These are phyloP conservation scores for Daldinia loculata DNA, from an alignment of 495 filamentous ascomycete genomes.

Conservation along the genomic window DNA sequence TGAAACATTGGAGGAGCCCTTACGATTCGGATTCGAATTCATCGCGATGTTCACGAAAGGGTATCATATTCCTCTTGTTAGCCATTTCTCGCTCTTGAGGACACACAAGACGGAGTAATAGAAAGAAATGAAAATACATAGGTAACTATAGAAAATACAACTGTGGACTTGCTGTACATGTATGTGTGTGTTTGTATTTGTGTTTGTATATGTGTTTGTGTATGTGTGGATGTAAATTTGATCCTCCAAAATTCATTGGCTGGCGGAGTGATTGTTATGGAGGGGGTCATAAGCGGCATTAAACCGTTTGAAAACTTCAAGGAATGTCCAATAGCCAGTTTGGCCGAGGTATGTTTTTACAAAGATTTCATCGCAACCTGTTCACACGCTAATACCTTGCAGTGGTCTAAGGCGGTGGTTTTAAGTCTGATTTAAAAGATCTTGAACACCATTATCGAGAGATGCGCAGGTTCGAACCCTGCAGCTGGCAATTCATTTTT, in stretches of 20 bases:
- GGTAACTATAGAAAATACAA: background rate
- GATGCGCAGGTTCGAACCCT: slow-evolving; percentile 43
- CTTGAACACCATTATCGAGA: slow-evolving; percentile 44
- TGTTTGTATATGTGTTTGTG: background rate
- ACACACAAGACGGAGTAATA: background rate
- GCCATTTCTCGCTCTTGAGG: background rate
- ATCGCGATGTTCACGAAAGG: slow-evolving; percentile 5
- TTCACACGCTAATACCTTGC: slow-evolving; percentile 10
- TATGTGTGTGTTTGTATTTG: background rate
- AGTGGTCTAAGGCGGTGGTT: slow-evolving; percentile 42
- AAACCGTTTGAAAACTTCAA: slow-evolving; percentile 1
- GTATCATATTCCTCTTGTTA: background rate
- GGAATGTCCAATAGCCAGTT: slow-evolving; percentile 23
- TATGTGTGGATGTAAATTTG: background rate
- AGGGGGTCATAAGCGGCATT: slow-evolving; percentile 10
- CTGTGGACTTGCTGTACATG: background rate
- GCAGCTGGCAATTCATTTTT: slow-evolving; percentile 35
- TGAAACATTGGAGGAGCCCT: background rate
- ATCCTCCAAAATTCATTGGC: background rate
- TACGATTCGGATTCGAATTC: background rate
- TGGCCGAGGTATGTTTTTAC: slow-evolving; percentile 33
- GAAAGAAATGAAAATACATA: background rate
- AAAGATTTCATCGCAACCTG: background rate
- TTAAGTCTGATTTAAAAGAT: slow-evolving; percentile 22
- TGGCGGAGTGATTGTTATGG: background rate